phyloP scores from a whole-genome alignment of 139 green algal species.

The Chlorella sp. region DNA sequence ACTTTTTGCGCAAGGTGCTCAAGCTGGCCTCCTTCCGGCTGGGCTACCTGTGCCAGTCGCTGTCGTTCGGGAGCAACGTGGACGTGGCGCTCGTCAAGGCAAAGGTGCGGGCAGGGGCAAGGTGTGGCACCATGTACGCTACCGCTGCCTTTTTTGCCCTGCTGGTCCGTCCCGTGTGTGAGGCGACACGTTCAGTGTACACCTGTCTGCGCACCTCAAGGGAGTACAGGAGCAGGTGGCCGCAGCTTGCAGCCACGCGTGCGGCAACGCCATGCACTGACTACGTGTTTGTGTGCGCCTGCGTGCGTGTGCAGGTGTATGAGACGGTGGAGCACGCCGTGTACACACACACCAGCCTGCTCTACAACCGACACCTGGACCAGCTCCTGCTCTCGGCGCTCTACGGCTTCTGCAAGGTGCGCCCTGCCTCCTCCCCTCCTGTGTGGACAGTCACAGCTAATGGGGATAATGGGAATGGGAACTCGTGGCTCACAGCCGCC shows the following conservation, averaged over 20 bases:
- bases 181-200: too few relatives aligned
- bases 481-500: too few relatives aligned
- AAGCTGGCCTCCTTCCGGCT: conserved; percentile 48
- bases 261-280: neutral
- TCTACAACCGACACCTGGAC: conserved; percentile 89
- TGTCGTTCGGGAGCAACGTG: too few relatives aligned
- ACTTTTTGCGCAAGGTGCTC: conserved; percentile 42
- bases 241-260: neutral
- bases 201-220: too few relatives aligned
- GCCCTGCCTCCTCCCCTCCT: too few relatives aligned
- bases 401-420: conserved; percentile 89
- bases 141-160: neutral
- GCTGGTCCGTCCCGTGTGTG: too few relatives aligned
- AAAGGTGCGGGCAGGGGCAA: neutral
- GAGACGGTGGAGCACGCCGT: conserved; percentile 55
- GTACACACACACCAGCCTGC: conserved; percentile 67
- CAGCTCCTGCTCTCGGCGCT: conserved; percentile 80
- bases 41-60: conserved; percentile 17
- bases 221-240: neutral
- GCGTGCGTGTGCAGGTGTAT: conserved; percentile 39
- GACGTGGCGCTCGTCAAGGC: too few relatives aligned
- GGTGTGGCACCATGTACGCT: neutral
- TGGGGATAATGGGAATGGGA: too few relatives aligned
- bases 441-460: too few relatives aligned
- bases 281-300: neutral